Percentiles rank a stretch among this genome's conserved stretches.
These are phyloP conservation scores for Stephanodiscus minutulus DNA, from an alignment of 108 stramenopile species.

Conservation along the genomic window DNA sequence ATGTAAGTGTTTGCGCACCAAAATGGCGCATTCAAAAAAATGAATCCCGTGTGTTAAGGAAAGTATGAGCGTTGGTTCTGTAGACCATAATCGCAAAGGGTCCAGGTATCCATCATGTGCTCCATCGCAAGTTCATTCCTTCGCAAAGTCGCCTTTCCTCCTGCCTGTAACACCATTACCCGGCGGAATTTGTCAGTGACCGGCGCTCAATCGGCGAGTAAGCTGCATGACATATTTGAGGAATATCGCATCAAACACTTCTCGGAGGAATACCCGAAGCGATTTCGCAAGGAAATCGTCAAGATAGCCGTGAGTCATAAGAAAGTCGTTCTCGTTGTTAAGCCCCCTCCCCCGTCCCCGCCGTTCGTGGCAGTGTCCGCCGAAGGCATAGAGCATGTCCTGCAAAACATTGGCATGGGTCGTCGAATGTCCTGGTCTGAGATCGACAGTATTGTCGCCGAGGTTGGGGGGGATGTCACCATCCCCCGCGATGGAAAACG, in stretches of 20 bases:
- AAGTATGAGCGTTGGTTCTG: no score
- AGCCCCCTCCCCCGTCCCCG: slow-evolving; percentile 2
- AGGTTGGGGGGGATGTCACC: slow-evolving; percentile 27
- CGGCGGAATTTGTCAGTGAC: slow-evolving; percentile 13
- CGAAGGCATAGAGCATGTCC: slow-evolving; percentile 49
- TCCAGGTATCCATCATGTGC: no score
- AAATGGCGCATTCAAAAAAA: no score
- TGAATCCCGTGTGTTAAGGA: no score
- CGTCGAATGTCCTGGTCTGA: slow-evolving; percentile 43
- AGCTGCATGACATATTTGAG: slow-evolving; percentile 48
- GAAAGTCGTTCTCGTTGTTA: slow-evolving; percentile 32
- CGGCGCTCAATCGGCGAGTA: slow-evolving; percentile 27
- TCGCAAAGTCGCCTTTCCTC: neutral
- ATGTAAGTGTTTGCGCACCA: no score
- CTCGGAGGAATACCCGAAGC: slow-evolving; percentile 47
- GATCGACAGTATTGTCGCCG: slow-evolving; percentile 48
- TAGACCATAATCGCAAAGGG: no score
- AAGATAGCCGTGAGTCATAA: no score
- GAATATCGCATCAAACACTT: slow-evolving; percentile 54
- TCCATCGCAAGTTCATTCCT: slow-evolving; percentile 8
- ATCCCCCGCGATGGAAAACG: slow-evolving; percentile 1
- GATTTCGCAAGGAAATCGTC: slow-evolving; percentile 63
- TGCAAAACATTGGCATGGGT: slow-evolving; percentile 52
- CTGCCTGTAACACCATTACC: neutral
- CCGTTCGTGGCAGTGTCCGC: slow-evolving; percentile 11